Base-by-base conservation (phyloP, 495 filamentous ascomycete species). In the Schizothecium vesticola region DNA sequence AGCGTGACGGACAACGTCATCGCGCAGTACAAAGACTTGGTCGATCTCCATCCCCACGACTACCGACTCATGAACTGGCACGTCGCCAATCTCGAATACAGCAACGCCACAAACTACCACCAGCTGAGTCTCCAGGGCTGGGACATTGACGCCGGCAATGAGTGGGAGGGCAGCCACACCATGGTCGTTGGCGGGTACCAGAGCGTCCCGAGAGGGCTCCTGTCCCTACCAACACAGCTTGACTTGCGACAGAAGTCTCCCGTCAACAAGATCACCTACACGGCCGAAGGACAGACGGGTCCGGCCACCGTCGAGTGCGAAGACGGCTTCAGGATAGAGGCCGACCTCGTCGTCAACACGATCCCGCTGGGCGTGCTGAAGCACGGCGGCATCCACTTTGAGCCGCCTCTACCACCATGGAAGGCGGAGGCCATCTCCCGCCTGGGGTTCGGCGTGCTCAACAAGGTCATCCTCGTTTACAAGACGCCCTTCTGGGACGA, bases 101-200 rank as follows among this genome's bases (percentile, higher is more conserved):
- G 94, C 59, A 98, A 97, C 74, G 96, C 95, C 0, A 89, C 86
- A 6, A 96, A 93, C 74, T 89, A 96, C 64, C 86, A 89, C 66
- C 88, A 91, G 64, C 86, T 98, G 21, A 98, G 94, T 78, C 86
- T 99, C 3, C 89, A 90, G 10, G 90, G 93, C 2, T 97, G 95
- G 92, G 95, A 99, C 78, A 90, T 97, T 74, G 95, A 98, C 74
- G 91, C 92, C 58, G 95, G 96, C 1, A 97, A 99, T 76, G 95
- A 99, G 72, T 98, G 97, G 78, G 93, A 96, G 74, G 95, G 95
- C 21, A 89, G 91, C 63, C 95, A 99, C 73, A 90, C 92, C 4
- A 92, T 95, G 84, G 88, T 99, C 16, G 84, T 96, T 56, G 95
- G 95, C 56, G 95, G 95, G 7, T 98, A 98, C 74, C 91, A 91